phyloP scores from a whole-genome alignment of 2,329 filamentous ascomycete genomes.

The Sporothrix globosa region DNA sequence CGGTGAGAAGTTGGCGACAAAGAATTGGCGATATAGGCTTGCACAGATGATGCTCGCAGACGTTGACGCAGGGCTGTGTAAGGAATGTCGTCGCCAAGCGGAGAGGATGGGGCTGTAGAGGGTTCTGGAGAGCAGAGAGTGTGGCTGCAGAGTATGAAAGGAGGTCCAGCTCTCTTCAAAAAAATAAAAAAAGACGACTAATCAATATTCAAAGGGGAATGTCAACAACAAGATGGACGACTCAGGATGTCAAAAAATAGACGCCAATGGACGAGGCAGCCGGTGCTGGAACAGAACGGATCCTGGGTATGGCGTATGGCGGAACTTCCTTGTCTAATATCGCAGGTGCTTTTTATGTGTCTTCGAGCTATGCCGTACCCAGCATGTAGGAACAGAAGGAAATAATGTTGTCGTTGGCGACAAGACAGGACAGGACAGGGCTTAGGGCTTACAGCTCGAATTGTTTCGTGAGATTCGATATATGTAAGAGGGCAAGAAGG shows the following conservation, averaged over 20 bases:
- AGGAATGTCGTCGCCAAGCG: background rate
- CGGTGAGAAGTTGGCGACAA: background rate
- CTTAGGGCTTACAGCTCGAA: background rate
- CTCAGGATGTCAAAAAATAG: background rate
- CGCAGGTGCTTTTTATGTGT: background rate
- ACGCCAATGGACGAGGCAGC: slow-evolving; percentile 14
- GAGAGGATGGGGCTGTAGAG: background rate
- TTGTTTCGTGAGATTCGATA: slow-evolving; percentile 8
- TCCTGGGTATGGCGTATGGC: background rate
- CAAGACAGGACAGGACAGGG: background rate
- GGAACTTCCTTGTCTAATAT: background rate
- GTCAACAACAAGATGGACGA: slow-evolving; percentile 16
- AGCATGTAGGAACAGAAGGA: slow-evolving; percentile 27
- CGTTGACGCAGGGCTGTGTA: background rate
- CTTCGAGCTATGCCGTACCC: slow-evolving; percentile 23
- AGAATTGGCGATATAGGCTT: no score
- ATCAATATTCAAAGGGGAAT: background rate
- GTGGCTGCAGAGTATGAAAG: background rate
- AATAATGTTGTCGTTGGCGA: no score
- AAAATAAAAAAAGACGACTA: background rate
- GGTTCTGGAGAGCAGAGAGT: background rate
- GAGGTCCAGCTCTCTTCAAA: background rate
- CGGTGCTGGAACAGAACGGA: slow-evolving; percentile 9
- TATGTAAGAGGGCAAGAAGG: no score
- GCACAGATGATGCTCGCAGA: background rate